Conservation (phyloP, 1,139 yeast genomes). For the Suzukiozyma palmioleophila region DNA sequence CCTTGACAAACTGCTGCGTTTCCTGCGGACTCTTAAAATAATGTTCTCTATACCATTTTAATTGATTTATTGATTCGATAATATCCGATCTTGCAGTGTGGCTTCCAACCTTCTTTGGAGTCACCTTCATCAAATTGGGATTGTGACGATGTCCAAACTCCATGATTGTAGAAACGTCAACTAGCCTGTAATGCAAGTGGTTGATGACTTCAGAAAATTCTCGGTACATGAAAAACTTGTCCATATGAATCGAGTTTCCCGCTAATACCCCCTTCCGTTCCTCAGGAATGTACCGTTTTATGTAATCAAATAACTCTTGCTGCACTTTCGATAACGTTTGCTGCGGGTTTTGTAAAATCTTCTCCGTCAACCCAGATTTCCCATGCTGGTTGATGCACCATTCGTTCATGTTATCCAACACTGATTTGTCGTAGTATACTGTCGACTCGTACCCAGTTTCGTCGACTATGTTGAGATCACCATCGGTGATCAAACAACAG, state of each 20-base stretch:
- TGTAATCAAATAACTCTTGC: constrained; percentile 55
- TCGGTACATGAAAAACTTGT: constrained; percentile 73
- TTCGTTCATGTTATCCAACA: constrained; percentile 69
- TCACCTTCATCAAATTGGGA: constrained; percentile 48
- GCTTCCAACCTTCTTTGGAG: constrained; percentile 60
- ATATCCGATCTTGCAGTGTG: constrained; percentile 93
- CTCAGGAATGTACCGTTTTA: constrained; percentile 52
- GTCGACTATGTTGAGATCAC: constrained; percentile 64
- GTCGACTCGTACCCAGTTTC: constrained; percentile 75
- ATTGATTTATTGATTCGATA: constrained; percentile 79
- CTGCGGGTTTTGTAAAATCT: constrained; percentile 51
- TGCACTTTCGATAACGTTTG: constrained; percentile 61
- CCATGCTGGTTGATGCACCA: constrained; percentile 89
- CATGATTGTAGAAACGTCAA: constrained; percentile 82
- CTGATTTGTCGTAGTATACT: constrained; percentile 62
- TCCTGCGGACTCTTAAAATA: constrained; percentile 38
- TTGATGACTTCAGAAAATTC: constrained; percentile 78
- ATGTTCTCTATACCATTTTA: constrained; percentile 70
- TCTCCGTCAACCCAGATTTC: constrained; percentile 69
- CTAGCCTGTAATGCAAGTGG: constrained; percentile 74
- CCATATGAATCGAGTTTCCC: constrained; percentile 93
- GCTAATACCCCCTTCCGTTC: constrained; percentile 65
- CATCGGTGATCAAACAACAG: constrained; percentile 87
- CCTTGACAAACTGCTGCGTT: constrained; percentile 16
- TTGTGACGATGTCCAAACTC: constrained; percentile 81